Evolutionary conservation across 805 yeast species (phyloP), one percentile per base, ranked within the genome.

Genomic region (Lipomyces sp.): DNA sequence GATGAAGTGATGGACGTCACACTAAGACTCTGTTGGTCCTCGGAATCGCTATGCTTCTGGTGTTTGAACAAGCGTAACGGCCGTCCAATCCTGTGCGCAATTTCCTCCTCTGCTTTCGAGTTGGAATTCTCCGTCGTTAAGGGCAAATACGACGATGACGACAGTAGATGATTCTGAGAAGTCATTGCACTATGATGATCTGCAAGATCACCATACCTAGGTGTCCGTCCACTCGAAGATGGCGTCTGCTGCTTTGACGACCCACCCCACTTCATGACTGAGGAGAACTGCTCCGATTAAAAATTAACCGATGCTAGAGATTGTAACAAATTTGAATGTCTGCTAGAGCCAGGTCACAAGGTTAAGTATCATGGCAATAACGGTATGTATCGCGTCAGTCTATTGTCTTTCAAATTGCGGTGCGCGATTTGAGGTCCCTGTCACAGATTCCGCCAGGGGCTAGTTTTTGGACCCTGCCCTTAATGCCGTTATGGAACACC

Each of bases 51-150:
- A 30, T 39, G n/a, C 35, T 64, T 59, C 48, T 45, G 30, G 69
- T 63, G 66, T 50, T 63, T 63, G 59, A 59, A 59, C 33, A 63
- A 53, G 10, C 66, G 64, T n/a, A 60, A 57, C 29, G 69, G 61
- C 32, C 62, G 61, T 13, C 63, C 8, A n/a, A 59, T 11, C 30
- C 48, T 7, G 10, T 7, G 2, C 48, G 18, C 18, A 42, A 0
- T 42, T n/a, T 42, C 18, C 5, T 42, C 48, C 48, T 42, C 48
- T 15, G 3, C 48, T 11, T 45, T 34, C 50, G 55, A 32, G 34
- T 56, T 34, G 34, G 53, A 48, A 24, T 32, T 10, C 24, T 13
- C n/a, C 18, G 33, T 11, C 18, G 59, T 32, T 4, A 37, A 13
- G 13, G 57, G 57, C 57, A 30, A 30, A 3, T n/a, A 24, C 7